phyloP scores from a whole-genome alignment of 2,329 filamentous ascomycete species.

The Trichoderma koningiopsis region DNA sequence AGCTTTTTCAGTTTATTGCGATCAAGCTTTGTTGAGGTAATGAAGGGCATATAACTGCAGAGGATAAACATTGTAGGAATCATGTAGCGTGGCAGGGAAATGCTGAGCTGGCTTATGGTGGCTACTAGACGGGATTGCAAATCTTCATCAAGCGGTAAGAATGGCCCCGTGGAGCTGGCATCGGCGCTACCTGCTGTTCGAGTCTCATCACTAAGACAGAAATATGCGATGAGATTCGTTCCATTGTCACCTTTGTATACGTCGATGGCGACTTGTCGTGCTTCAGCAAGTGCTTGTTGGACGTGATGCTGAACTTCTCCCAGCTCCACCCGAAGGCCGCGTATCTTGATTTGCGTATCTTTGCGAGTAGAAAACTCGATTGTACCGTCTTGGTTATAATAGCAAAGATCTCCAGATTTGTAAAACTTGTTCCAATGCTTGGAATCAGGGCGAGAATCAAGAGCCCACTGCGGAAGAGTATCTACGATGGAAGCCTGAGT shows the following conservation, averaged over 20 bases:
- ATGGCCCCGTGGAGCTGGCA: not conserved
- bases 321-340: conserved; percentile 21
- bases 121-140: not conserved
- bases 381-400: conserved; percentile 37
- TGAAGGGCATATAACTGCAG: conserved; percentile 21
- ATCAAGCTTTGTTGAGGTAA: conserved; percentile 21
- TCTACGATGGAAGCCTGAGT: conserved; percentile 5
- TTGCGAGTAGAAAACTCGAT: conserved; percentile 23
- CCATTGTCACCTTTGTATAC: conserved; percentile 17
- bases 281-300: not conserved
- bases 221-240: conserved; percentile 6
- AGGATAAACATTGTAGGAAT: conserved; percentile 19
- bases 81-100: conserved; percentile 20
- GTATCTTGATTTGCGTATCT: conserved; percentile 24
- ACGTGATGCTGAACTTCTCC: conserved; percentile 23
- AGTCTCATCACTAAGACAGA: conserved; percentile 17
- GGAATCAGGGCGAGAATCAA: conserved; percentile 30
- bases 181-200: not conserved
- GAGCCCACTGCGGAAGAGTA: conserved; percentile 36
- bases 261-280: conserved; percentile 15
- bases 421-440: conserved; percentile 37
- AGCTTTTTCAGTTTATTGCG: conserved; percentile 16
- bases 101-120: not conserved
- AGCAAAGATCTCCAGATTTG: conserved; percentile 50
- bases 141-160: conserved; percentile 9